phyloP scores from a whole-genome alignment of 768 basidiomycete species.

The Pleurotus salmoneostramineus region DNA sequence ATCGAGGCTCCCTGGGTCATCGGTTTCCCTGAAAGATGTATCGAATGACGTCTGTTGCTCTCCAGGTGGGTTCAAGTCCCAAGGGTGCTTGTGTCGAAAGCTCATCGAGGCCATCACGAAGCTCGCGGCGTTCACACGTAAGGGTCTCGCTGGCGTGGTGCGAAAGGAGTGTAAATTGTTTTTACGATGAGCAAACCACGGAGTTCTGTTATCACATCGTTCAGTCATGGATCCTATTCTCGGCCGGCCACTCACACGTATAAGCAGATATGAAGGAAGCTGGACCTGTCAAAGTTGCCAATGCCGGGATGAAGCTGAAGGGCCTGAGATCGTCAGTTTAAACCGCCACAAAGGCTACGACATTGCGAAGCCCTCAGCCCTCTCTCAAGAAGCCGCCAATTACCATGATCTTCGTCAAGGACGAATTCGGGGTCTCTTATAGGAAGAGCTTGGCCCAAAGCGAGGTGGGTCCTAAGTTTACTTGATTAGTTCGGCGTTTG shows the following conservation, averaged over 20 bases:
- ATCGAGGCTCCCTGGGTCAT: neutral
- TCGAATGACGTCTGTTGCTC: neutral
- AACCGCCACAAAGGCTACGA: neutral
- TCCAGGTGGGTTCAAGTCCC: neutral
- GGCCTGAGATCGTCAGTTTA: neutral
- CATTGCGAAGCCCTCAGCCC: constrained; percentile 1
- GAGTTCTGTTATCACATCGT: neutral
- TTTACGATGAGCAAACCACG: neutral
- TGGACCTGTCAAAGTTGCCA: neutral
- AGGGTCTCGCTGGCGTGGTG: neutral
- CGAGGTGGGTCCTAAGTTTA: neutral
- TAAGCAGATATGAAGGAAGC: neutral
- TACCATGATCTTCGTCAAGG: neutral
- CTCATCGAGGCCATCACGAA: neutral
- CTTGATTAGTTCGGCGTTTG: neutral
- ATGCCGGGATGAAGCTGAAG: neutral
- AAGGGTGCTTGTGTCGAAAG: neutral
- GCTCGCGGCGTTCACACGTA: neutral
- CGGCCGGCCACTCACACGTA: neutral
- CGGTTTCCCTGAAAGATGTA: neutral
- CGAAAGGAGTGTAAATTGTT: constrained; percentile 7
- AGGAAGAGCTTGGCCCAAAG: neutral
- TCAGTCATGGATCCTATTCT: neutral
- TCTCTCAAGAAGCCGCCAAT: neutral
- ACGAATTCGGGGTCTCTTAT: too few species aligned